Percentiles rank a stretch among this genome's conserved stretches.
phyloP scores from a whole-genome alignment of 1,284 basidiomycete species.

The Rhodofomes roseus region DNA sequence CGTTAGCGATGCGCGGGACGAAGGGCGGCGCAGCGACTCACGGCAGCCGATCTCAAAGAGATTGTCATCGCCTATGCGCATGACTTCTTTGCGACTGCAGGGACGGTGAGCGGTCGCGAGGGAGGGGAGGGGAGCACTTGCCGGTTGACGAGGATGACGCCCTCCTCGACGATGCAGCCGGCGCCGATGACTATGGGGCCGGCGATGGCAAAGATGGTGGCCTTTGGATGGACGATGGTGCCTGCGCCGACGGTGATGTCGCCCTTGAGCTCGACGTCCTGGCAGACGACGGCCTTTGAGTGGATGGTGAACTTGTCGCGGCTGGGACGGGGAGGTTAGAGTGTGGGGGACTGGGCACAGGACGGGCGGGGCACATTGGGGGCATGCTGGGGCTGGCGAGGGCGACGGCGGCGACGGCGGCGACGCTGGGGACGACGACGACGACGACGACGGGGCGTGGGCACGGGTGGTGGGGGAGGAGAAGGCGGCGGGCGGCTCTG shows the following conservation, averaged over 20 bases:
- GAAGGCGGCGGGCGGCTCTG: background rate
- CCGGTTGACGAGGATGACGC: constrained; percentile 84
- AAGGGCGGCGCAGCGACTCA: constrained; percentile 36
- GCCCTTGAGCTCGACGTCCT: constrained; percentile 87
- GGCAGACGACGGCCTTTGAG: constrained; percentile 72
- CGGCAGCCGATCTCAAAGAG: constrained; percentile 91
- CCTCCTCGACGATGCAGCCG: constrained; percentile 90
- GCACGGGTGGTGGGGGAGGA: background rate
- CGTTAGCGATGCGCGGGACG: background rate
- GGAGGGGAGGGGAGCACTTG: constrained; percentile 25
- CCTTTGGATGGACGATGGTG: constrained; percentile 91
- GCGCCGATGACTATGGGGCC: constrained; percentile 87
- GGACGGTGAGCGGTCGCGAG: background rate
- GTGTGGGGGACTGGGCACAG: background rate
- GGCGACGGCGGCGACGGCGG: background rate
- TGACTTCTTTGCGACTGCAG: constrained; percentile 70
- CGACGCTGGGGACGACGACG: background rate
- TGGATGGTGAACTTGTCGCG: constrained; percentile 33
- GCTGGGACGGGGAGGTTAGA: constrained; percentile 12
- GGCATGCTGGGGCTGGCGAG: constrained; percentile 13
- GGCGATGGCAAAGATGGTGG: constrained; percentile 83
- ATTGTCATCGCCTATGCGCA: constrained; percentile 91
- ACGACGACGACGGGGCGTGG: background rate
- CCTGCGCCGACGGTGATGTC: constrained; percentile 88
- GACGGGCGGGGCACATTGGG: constrained; percentile 14